Conservation (phyloP, 495 filamentous ascomycete genomes). For the Opeltia flavorubescens region DNA sequence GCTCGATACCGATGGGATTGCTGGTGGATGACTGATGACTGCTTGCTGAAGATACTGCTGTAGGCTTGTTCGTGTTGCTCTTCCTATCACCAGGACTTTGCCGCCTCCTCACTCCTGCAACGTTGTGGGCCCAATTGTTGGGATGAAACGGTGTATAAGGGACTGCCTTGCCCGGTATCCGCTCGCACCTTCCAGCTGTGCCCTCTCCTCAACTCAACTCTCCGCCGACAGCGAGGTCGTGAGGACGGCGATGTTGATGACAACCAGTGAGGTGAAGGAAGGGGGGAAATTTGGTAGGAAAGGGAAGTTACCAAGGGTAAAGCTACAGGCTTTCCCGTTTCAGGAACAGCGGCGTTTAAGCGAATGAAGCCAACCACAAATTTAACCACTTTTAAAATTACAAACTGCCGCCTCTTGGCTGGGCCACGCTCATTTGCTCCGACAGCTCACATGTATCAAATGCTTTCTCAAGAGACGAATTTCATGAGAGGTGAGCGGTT, state of each 20-base stretch:
- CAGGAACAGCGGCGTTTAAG: background rate
- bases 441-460: too few species aligned
- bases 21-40: background rate
- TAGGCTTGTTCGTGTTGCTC: background rate
- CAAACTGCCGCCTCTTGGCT: too few species aligned
- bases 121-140: background rate
- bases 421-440: too few species aligned
- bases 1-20: background rate
- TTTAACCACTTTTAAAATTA: too few species aligned
- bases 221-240: slow-evolving; percentile 3
- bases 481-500: too few species aligned
- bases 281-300: background rate
- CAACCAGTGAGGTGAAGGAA: slow-evolving; percentile 1
- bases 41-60: too few species aligned
- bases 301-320: background rate
- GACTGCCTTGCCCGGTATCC: background rate
- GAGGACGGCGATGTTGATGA: background rate
- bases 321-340: background rate
- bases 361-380: background rate
- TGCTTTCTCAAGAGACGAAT: too few species aligned
- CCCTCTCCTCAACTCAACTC: background rate
- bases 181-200: background rate
- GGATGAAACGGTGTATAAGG: background rate
- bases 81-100: background rate
- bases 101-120: background rate